A percentile compares a stretch with the other conserved stretches of the same genome.
phyloP scores from a whole-genome alignment of 2,329 filamentous ascomycete species.

The Phaeosphaeriaceae sp. region DNA sequence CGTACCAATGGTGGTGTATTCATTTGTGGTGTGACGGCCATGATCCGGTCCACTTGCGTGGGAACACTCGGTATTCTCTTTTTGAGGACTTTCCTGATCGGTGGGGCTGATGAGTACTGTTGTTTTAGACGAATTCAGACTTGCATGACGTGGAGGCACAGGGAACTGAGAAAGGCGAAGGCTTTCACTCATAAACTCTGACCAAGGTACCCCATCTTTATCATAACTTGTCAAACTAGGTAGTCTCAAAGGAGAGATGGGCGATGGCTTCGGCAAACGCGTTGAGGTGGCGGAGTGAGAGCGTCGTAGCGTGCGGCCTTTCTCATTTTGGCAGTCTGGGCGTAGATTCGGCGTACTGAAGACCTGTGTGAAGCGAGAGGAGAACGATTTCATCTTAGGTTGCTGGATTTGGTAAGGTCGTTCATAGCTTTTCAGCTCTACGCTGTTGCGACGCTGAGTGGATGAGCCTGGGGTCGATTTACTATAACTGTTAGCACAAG shows the following conservation, averaged over 20 bases:
- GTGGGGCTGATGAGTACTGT: background rate
- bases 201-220: slow-evolving; percentile 33
- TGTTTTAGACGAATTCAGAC: slow-evolving; percentile 17
- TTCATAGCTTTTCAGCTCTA: slow-evolving; percentile 11
- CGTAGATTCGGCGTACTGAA: slow-evolving; percentile 42
- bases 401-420: slow-evolving; percentile 33
- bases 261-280: slow-evolving; percentile 26
- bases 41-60: background rate
- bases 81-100: background rate
- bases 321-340: slow-evolving; percentile 14
- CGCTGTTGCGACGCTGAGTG: slow-evolving; percentile 18
- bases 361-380: slow-evolving; percentile 28
- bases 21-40: background rate
- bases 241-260: slow-evolving; percentile 33
- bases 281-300: slow-evolving; percentile 43
- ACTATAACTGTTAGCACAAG: slow-evolving; percentile 23
- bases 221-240: slow-evolving; percentile 36
- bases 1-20: slow-evolving; percentile 1
- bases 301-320: slow-evolving; percentile 30
- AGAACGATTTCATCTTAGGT: slow-evolving; percentile 18
- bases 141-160: slow-evolving; percentile 19
- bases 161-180: slow-evolving; percentile 40
- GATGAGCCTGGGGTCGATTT: slow-evolving; percentile 37
- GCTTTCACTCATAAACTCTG: slow-evolving; percentile 35
- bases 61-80: background rate